A percentile compares a stretch with the other conserved stretches of the same genome.
Evolutionary conservation across 805 yeast species (phyloP).

Genomic region (Starmerella potacharoeniae): DNA sequence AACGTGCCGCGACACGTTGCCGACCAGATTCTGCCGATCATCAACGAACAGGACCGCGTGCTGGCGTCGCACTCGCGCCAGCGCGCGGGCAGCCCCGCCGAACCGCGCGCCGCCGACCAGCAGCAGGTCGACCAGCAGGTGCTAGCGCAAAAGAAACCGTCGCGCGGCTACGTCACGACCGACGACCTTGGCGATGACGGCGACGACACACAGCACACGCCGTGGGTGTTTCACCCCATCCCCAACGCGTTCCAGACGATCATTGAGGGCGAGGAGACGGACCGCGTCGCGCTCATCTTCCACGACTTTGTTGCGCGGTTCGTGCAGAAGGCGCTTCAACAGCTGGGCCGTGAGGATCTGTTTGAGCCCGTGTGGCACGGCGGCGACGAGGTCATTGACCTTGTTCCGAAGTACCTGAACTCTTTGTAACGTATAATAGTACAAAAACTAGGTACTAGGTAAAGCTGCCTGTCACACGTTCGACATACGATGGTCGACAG

Average conservation of each 20-base stretch:
- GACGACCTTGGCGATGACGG: constrained; percentile 84
- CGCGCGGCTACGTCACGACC: constrained; percentile 58
- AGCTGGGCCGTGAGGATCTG: constrained; percentile 21
- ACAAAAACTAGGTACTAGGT: too few relatives aligned
- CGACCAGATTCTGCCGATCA: constrained; percentile 37
- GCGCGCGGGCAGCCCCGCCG: neutral
- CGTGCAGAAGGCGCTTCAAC: constrained; percentile 37
- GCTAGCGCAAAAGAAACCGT: neutral
- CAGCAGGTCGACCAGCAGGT: neutral
- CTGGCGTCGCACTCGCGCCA: constrained; percentile 6
- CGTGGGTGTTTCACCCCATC: constrained; percentile 45
- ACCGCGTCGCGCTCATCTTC: constrained; percentile 58
- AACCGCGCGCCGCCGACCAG: neutral
- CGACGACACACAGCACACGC: constrained; percentile 62
- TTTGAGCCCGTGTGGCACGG: constrained; percentile 20
- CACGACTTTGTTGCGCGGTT: constrained; percentile 60
- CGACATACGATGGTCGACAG: too few relatives aligned
- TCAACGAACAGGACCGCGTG: constrained; percentile 36
- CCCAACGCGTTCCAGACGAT: constrained; percentile 66
- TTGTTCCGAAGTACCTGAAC: constrained; percentile 25
- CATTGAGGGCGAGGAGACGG: constrained; percentile 23
- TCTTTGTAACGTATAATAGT: neutral
- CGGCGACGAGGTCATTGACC: constrained; percentile 25
- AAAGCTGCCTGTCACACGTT: too few relatives aligned
- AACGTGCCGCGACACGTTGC: constrained; percentile 51